Evolutionary conservation across 2,329 filamentous ascomycete species (phyloP).

Genomic region (Chaetomium strumarium): DNA sequence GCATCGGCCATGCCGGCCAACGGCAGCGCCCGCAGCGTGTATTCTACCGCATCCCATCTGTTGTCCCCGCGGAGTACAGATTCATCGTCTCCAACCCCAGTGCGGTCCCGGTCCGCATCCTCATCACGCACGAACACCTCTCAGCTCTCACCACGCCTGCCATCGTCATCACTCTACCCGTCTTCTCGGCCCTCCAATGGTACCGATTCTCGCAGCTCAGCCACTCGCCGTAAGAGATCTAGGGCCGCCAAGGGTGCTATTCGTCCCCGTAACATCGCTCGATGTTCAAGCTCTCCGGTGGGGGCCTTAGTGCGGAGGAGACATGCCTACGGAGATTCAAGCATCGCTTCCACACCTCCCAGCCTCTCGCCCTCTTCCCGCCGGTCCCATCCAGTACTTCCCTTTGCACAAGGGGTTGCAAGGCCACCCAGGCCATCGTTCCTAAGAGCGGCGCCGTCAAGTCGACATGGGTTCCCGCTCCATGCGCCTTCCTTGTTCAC

Average conservation of each 20-base stretch:
- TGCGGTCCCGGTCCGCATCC: background rate
- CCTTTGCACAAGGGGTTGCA: background rate
- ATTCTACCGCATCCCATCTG: slow-evolving; percentile 21
- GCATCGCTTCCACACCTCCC: background rate
- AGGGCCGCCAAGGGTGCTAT: background rate
- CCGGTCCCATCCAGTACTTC: background rate
- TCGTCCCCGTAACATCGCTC: background rate
- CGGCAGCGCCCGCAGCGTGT: slow-evolving; percentile 13
- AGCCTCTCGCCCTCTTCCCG: background rate
- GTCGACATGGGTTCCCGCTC: background rate
- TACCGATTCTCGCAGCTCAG: background rate
- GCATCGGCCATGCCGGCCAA: slow-evolving; percentile 10
- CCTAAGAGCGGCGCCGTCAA: too few relatives aligned
- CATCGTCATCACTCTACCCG: slow-evolving; percentile 1
- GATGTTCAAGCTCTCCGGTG: background rate
- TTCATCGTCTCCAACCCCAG: slow-evolving; percentile 1
- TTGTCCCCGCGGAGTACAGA: slow-evolving; percentile 17
- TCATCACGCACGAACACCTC: background rate
- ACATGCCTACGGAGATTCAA: background rate
- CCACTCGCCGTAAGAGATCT: background rate
- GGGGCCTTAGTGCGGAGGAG: background rate
- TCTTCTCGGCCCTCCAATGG: background rate
- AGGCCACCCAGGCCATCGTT: background rate
- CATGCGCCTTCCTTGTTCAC: background rate
- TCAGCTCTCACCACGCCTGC: background rate